Evolutionary conservation across 2,329 filamentous ascomycete species (phyloP).

Genomic region (Exophiala sp.): DNA sequence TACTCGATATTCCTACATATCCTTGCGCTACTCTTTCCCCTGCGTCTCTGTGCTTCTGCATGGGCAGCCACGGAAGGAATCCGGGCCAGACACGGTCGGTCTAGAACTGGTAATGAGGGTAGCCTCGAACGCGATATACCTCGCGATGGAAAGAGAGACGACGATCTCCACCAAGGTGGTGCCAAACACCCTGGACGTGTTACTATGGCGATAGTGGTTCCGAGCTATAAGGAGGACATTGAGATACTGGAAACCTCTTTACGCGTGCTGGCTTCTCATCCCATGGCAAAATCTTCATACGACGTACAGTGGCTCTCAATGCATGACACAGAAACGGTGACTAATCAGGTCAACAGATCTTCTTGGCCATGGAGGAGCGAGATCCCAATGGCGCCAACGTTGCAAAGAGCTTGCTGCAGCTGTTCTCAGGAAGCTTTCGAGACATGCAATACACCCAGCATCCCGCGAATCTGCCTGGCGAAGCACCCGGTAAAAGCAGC

Average conservation of each 20-base stretch:
- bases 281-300: constrained; percentile 61
- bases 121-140: constrained; percentile 45
- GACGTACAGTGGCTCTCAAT: constrained; percentile 50
- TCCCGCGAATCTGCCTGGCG: constrained; percentile 61
- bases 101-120: constrained; percentile 11
- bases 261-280: constrained; percentile 65
- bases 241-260: constrained; percentile 66
- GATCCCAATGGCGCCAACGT: constrained; percentile 61
- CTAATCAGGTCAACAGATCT: constrained; percentile 51
- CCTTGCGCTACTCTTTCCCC: constrained; percentile 58
- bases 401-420: constrained; percentile 58
- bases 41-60: constrained; percentile 47
- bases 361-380: constrained; percentile 69
- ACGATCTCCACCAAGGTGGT: constrained; percentile 25
- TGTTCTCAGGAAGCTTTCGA: constrained; percentile 63
- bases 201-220: constrained; percentile 66
- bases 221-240: constrained; percentile 71
- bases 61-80: constrained; percentile 38
- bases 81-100: constrained; percentile 12
- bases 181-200: constrained; percentile 31
- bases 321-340: background rate
- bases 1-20: constrained; percentile 65
- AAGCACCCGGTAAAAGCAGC: constrained; percentile 71
- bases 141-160: constrained; percentile 50
- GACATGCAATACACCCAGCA: constrained; percentile 66